Evolutionary conservation across 805 yeast genomes (phyloP), one percentile per base, ranked within the genome.

Genomic region (Candida pseudoglaebosa): DNA sequence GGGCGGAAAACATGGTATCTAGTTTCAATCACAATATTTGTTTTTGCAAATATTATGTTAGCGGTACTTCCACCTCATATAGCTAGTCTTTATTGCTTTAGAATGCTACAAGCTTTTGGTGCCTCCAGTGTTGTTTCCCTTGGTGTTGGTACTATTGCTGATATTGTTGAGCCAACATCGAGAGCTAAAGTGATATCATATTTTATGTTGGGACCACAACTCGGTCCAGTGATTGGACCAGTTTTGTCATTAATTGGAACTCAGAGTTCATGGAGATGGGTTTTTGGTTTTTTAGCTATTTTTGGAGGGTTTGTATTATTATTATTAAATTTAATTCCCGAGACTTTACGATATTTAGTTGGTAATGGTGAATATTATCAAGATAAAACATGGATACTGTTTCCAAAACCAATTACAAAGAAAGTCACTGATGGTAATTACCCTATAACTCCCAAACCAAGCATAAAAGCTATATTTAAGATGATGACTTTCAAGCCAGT

Each of bases 381-480:
- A 5, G 34, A 37, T 4, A 34, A 43, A 2, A 38, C 54, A 1
- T 52, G 54, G 49, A 28, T 63, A 17, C 56, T 65, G 1, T 52
- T 38, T 26, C 73, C 71, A 9, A 37, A 42, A 3, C 36, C 54
- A 4, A 41, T 28, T 6, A 71, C 66, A 40, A 40, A 38, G 19
- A 57, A 43, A 34, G 29, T 57, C 1, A 43, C 52, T 9, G 45
- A 40, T 51, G 42, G 49, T 30, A 46, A 50, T 32, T 74, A 53
- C 43, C 75, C 75, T 1, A 59, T 50, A 32, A 78, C 80, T 0
- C 73, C 76, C 3, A 70, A 62, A 44, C 75, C 77, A 19, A 59
- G 65, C 14, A 33, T 71, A 2, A 55, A 48, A 22, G 54, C 51
- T 4, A 73, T 67, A 41, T 59, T 61, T 53, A 51, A 48, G 5